phyloP scores from a whole-genome alignment of 1,284 basidiomycete species.

The Chiua sp. region DNA sequence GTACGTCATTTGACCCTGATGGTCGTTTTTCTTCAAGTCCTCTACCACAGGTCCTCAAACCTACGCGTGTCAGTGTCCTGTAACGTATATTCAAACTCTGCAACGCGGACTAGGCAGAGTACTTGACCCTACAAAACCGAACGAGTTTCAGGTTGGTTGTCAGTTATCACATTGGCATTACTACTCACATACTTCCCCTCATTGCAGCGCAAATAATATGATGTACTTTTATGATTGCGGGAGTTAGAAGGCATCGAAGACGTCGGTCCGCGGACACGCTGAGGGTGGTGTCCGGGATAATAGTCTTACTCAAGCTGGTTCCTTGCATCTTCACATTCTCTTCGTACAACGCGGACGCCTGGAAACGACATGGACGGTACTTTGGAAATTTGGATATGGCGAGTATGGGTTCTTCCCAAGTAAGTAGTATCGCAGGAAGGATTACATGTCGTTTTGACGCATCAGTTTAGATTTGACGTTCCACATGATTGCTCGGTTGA shows the following conservation, averaged over 20 bases:
- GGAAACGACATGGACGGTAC: constrained; percentile 98
- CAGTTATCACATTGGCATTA: neutral
- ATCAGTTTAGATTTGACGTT: constrained; percentile 79
- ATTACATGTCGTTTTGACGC: constrained; percentile 13
- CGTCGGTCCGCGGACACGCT: constrained; percentile 78
- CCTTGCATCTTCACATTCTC: constrained; percentile 94
- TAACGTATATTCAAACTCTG: constrained; percentile 96
- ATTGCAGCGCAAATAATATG: constrained; percentile 89
- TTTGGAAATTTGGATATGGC: constrained; percentile 95
- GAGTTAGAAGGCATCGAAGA: constrained; percentile 93
- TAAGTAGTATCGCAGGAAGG: constrained; percentile 40
- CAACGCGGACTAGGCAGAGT: constrained; percentile 93
- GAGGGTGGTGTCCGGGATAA: constrained; percentile 70
- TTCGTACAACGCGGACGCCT: constrained; percentile 97
- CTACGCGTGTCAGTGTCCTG: constrained; percentile 88
- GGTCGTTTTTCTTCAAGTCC: constrained; percentile 3
- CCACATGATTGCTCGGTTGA: constrained; percentile 95
- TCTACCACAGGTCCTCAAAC: constrained; percentile 80
- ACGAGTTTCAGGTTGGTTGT: constrained; percentile 88
- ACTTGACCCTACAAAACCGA: constrained; percentile 89
- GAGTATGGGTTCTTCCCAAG: constrained; percentile 92
- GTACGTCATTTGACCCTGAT: constrained; percentile 43
- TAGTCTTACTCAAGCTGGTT: constrained; percentile 93
- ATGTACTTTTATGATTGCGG: constrained; percentile 89
- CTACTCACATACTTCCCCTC: constrained; percentile 1